A percentile compares a stretch with the other conserved stretches of the same genome.
These are phyloP conservation scores for Colletotrichum orchidophilum DNA, from an alignment of 2,329 filamentous ascomycete genomes.

Conservation along the genomic window DNA sequence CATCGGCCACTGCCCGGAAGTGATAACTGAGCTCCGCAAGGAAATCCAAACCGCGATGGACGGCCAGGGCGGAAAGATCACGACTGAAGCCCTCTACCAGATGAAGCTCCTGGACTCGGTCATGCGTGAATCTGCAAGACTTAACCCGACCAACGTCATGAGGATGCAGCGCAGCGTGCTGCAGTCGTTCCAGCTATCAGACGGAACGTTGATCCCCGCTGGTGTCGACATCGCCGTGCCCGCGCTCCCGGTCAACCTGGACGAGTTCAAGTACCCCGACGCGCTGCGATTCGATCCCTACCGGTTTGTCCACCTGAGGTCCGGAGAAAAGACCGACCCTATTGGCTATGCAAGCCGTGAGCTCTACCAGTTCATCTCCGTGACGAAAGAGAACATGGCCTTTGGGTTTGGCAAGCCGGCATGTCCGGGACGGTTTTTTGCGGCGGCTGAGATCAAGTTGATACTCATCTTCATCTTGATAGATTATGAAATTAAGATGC, in stretches of 20 bases:
- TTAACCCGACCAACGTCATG: conserved; percentile 43
- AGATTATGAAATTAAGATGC: conserved; percentile 46
- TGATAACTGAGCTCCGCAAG: conserved; percentile 58
- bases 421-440: conserved; percentile 55
- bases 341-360: not conserved
- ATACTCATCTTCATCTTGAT: conserved; percentile 51
- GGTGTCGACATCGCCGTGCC: conserved; percentile 54
- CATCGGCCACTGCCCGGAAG: conserved; percentile 48
- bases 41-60: conserved; percentile 54
- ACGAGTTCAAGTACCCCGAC: conserved; percentile 45
- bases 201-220: conserved; percentile 58
- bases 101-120: conserved; percentile 52
- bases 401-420: conserved; percentile 50
- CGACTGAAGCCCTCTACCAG: conserved; percentile 45
- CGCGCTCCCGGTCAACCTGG: conserved; percentile 45
- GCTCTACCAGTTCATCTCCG: conserved; percentile 49
- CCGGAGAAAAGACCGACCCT: not conserved
- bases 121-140: conserved; percentile 47
- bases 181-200: conserved; percentile 59
- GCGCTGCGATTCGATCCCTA: conserved; percentile 38
- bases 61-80: conserved; percentile 43
- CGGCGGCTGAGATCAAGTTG: conserved; percentile 54
- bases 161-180: conserved; percentile 59
- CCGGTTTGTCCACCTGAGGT: not conserved
- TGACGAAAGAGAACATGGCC: conserved; percentile 44